Evolutionary conservation across 1,284 basidiomycete genomes (phyloP).

Genomic region (Retiboletus flavoniger): DNA sequence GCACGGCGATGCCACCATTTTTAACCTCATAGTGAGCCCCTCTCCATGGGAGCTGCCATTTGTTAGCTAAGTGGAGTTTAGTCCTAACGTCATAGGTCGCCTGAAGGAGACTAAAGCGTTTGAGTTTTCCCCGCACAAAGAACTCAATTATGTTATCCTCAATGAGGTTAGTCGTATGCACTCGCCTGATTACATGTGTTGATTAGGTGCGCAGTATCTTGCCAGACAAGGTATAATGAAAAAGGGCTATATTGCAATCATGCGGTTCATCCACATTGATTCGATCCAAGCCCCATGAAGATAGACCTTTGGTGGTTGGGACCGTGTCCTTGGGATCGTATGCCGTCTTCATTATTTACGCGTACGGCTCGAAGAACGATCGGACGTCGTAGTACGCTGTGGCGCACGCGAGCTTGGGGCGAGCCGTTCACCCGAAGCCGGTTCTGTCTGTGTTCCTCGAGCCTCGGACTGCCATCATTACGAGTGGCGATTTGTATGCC

Average conservation of each 20-base stretch:
- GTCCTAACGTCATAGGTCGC: constrained; percentile 75
- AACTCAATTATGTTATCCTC: constrained; percentile 84
- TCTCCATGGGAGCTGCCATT: constrained; percentile 1
- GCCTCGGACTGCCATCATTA: constrained; percentile 78
- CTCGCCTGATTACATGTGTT: constrained; percentile 10
- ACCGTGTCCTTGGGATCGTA: constrained; percentile 87
- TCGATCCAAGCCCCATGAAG: constrained; percentile 78
- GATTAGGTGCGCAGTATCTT: constrained; percentile 56
- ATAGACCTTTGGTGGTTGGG: constrained; percentile 84
- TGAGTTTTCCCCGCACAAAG: constrained; percentile 54
- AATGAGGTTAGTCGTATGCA: constrained; percentile 58
- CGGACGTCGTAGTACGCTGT: neutral
- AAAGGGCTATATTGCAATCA: constrained; percentile 1
- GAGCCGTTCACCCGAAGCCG: constrained; percentile 62
- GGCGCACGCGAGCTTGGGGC: constrained; percentile 39
- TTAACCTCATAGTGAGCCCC: constrained; percentile 53
- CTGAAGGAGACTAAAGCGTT: constrained; percentile 66
- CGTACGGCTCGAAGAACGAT: constrained; percentile 42
- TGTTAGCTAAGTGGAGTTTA: constrained; percentile 31
- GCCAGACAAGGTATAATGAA: constrained; percentile 88
- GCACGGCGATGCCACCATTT: constrained; percentile 64
- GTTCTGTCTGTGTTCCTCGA: constrained; percentile 76
- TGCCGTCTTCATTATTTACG: constrained; percentile 83
- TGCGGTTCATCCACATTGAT: constrained; percentile 2
- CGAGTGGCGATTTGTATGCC: constrained; percentile 66